Percentiles rank a stretch among this genome's conserved stretches.
Conservation (phyloP, 2,329 filamentous ascomycete species). For the Penicillium hordei region DNA sequence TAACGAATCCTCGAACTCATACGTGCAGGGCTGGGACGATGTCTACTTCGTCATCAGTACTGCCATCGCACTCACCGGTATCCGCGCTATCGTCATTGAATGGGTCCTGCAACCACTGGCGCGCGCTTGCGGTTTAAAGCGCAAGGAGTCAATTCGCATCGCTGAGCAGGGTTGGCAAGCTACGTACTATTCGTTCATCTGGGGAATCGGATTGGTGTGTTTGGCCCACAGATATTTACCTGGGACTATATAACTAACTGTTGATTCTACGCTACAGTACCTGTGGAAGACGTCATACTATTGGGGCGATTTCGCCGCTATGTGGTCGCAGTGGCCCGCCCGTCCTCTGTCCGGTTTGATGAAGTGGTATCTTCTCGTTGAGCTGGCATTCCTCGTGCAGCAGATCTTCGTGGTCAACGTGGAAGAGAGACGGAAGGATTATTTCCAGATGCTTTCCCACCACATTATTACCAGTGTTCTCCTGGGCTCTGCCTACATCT, state of each 20-base stretch:
- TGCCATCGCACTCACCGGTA: conserved; percentile 80
- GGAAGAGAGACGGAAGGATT: conserved; percentile 90
- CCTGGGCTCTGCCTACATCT: conserved; percentile 79
- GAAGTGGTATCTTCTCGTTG: conserved; percentile 87
- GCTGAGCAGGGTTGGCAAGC: conserved; percentile 93
- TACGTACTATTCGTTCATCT: conserved; percentile 78
- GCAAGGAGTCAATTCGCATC: conserved; percentile 79
- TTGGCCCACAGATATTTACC: conserved; percentile 1
- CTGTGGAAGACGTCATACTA: conserved; percentile 75
- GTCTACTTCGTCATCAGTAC: conserved; percentile 73
- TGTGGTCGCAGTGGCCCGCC: conserved; percentile 84
- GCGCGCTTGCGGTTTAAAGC: conserved; percentile 68
- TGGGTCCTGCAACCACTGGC: conserved; percentile 80
- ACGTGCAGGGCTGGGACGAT: conserved; percentile 78
- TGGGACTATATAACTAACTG: conserved; percentile 8
- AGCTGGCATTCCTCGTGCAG: conserved; percentile 91
- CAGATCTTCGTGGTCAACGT: conserved; percentile 93
- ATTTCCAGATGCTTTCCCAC: conserved; percentile 93
- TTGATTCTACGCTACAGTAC: conserved; percentile 56
- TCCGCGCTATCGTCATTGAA: conserved; percentile 82
- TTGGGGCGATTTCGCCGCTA: conserved; percentile 70
- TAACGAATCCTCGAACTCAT: conserved; percentile 66
- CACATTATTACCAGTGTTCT: conserved; percentile 86
- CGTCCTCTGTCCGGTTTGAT: conserved; percentile 70
- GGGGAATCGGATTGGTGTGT: conserved; percentile 78